Evolutionary conservation across 176 grass and related monocot species (phyloP).

Genomic region (Triticum turgidum): DNA sequence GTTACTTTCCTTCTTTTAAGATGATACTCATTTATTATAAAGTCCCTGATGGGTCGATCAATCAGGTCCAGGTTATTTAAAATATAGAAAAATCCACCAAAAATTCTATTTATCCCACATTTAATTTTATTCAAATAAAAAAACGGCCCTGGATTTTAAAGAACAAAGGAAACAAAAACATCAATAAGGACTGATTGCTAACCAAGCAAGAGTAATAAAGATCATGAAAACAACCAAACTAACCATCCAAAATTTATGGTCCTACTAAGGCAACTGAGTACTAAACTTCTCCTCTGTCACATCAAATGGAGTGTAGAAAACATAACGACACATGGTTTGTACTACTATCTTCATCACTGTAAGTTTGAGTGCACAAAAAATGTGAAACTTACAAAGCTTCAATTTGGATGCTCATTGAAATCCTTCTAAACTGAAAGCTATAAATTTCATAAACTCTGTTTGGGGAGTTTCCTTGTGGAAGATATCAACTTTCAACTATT

Average conservation of each 20-base stretch:
- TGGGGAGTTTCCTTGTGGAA: not conserved
- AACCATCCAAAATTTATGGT: not conserved
- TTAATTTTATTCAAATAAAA: not conserved
- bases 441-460: not conserved
- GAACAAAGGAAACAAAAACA: not conserved
- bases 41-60: not conserved
- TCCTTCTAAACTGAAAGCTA: not conserved
- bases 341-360: not conserved
- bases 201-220: not conserved
- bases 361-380: not conserved
- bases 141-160: not conserved
- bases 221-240: not conserved
- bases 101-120: not conserved
- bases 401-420: not conserved
- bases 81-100: not conserved
- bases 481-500: not conserved
- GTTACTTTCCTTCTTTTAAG: not conserved
- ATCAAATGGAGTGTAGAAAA: not conserved
- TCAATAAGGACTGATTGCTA: not conserved
- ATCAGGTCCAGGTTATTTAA: not conserved
- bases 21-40: not conserved
- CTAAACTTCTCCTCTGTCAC: not conserved
- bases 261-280: not conserved
- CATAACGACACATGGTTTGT: not conserved
- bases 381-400: not conserved